phyloP scores from a whole-genome alignment of 2,329 filamentous ascomycete genomes.

The Ophioceras dolichostomum region DNA sequence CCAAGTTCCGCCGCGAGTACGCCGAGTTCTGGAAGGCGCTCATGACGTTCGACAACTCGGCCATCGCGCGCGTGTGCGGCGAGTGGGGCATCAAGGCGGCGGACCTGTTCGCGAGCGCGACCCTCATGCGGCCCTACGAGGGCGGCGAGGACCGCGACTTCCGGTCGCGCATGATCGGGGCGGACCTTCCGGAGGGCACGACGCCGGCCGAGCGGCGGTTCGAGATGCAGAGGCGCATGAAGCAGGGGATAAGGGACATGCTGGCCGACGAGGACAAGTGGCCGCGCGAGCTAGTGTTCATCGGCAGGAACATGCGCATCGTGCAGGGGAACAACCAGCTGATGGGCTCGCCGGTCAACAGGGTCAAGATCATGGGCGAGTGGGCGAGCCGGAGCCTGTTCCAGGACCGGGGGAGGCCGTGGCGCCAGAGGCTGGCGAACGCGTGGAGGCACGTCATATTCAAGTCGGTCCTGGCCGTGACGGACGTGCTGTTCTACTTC shows the following conservation, averaged over 20 bases:
- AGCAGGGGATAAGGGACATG: slow-evolving; percentile 54
- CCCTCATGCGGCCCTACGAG: slow-evolving; percentile 79
- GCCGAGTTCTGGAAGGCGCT: slow-evolving; percentile 86
- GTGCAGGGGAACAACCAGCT: slow-evolving; percentile 91
- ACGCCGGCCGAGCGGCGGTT: slow-evolving; percentile 64
- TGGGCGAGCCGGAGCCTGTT: slow-evolving; percentile 83
- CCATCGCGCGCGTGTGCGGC: slow-evolving; percentile 57
- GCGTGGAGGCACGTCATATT: slow-evolving; percentile 68
- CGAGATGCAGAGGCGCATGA: slow-evolving; percentile 79
- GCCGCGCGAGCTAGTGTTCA: slow-evolving; percentile 85
- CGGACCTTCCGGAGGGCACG: slow-evolving; percentile 45
- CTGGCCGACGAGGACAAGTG: slow-evolving; percentile 78
- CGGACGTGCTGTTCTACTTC: slow-evolving; percentile 75
- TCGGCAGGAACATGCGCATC: slow-evolving; percentile 83
- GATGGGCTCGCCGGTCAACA: slow-evolving; percentile 78
- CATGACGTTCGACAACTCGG: slow-evolving; percentile 83
- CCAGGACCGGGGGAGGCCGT: slow-evolving; percentile 54
- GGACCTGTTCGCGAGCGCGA: slow-evolving; percentile 85
- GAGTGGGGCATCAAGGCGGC: slow-evolving; percentile 82
- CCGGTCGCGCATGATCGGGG: slow-evolving; percentile 46
- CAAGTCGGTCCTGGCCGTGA: slow-evolving; percentile 58
- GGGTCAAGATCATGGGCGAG: slow-evolving; percentile 83
- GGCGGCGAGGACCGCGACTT: slow-evolving; percentile 67
- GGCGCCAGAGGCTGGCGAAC: slow-evolving; percentile 51
- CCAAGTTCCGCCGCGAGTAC: slow-evolving; percentile 76